phyloP scores from a whole-genome alignment of 768 basidiomycete species.

The Exsudoporus frostii region DNA sequence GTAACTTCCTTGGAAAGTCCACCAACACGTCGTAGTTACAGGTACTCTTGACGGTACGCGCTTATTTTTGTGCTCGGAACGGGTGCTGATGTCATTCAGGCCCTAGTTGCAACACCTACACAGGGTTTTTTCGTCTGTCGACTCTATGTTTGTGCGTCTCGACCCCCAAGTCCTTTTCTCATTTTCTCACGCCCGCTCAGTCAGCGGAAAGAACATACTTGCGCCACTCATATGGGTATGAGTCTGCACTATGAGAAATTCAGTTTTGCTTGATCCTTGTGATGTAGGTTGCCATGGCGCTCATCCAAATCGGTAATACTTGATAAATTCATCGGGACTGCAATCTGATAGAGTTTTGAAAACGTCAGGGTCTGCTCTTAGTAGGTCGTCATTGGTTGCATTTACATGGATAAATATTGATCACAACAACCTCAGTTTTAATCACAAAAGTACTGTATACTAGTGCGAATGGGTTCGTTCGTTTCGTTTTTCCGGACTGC shows the following conservation, averaged over 20 bases:
- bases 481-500: not conserved
- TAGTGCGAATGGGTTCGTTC: not conserved
- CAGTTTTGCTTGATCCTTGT: not conserved
- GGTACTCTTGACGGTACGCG: not conserved
- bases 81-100: conserved; percentile 1
- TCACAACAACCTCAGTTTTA: conserved; percentile 3
- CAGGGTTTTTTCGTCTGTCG: conserved; percentile 15
- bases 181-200: not conserved
- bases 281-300: not conserved
- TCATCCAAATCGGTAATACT: conserved; percentile 9
- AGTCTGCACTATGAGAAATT: not conserved
- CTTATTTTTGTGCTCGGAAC: not conserved
- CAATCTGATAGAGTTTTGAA: too few relatives aligned
- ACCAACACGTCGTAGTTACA: conserved; percentile 6
- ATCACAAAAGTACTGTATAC: not conserved
- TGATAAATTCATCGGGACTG: too few relatives aligned
- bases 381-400: too few relatives aligned
- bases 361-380: too few relatives aligned
- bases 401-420: too few relatives aligned
- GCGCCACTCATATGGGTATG: conserved; percentile 13
- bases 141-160: conserved; percentile 7
- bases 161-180: too few relatives aligned
- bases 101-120: not conserved
- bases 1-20: not conserved
- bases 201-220: conserved; percentile 3